Conservation (phyloP, 179 eudicot genomes). For the Silene coronaria region DNA sequence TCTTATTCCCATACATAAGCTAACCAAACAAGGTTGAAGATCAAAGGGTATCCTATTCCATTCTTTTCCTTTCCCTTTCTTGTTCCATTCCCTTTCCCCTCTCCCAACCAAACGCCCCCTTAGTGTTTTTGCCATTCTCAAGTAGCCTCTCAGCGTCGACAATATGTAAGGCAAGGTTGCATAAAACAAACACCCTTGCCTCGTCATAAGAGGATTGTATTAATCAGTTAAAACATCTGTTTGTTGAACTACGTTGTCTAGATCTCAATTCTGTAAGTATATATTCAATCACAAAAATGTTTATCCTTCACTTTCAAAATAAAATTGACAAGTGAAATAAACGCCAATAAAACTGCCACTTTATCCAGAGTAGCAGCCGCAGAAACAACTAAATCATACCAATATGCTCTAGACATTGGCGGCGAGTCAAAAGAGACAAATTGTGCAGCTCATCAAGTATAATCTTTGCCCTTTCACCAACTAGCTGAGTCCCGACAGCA, state of each 20-base stretch:
- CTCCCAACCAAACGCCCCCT: no score
- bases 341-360: constrained; percentile 2
- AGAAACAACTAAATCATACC: constrained; percentile 38
- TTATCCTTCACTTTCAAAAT: not conserved
- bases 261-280: not conserved
- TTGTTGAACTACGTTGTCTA: not conserved
- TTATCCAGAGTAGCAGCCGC: not conserved
- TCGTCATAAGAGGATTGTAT: not conserved
- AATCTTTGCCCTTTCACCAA: constrained; percentile 86
- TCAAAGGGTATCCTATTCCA: no score
- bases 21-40: no score
- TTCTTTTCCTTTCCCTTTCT: no score
- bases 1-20: no score
- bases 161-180: not conserved
- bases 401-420: constrained; percentile 75
- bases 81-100: no score
- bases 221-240: not conserved
- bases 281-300: not conserved
- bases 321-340: not conserved
- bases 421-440: constrained; percentile 60
- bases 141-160: not conserved
- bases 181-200: not conserved
- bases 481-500: constrained; percentile 83
- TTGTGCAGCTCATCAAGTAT: constrained; percentile 75
- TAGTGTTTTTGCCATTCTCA: not conserved